Conservation (phyloP, 2,329 filamentous ascomycete genomes). For the Hyphodiscus sp. region DNA sequence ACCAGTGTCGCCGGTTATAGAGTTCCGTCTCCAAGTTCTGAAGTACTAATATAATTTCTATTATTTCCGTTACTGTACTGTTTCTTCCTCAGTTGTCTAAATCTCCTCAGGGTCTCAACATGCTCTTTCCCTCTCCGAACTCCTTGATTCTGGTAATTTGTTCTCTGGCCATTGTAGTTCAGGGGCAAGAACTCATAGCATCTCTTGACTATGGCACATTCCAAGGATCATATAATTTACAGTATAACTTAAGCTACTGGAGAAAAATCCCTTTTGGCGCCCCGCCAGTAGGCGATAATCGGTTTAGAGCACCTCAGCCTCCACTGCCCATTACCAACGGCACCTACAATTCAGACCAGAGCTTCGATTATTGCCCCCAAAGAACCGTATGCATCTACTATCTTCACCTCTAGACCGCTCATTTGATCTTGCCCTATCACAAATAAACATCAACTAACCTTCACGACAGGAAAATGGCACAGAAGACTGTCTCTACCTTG, state of each 20-base stretch:
- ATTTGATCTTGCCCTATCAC: neutral
- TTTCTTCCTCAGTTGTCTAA: neutral
- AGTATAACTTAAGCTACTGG: constrained; percentile 53
- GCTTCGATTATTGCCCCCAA: constrained; percentile 53
- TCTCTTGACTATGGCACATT: constrained; percentile 45
- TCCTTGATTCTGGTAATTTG: neutral
- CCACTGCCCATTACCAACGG: constrained; percentile 40
- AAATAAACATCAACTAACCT: neutral
- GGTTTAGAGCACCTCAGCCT: constrained; percentile 55
- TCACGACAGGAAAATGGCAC: constrained; percentile 37
- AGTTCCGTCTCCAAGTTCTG: neutral
- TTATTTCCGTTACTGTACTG: neutral
- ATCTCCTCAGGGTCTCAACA: neutral
- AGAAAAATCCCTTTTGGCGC: constrained; percentile 56
- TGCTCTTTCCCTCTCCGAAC: neutral
- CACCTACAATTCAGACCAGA: constrained; percentile 47
- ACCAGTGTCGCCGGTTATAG: neutral
- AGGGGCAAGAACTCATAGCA: constrained; percentile 31
- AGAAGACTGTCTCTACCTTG: constrained; percentile 57
- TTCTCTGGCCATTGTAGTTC: no score
- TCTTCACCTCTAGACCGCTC: no score
- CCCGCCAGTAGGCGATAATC: constrained; percentile 49
- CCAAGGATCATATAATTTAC: constrained; percentile 42
- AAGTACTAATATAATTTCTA: neutral
- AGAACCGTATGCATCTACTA: constrained; percentile 35